Base-by-base conservation (phyloP, 768 basidiomycete genomes). In the Pholiota microspora region DNA sequence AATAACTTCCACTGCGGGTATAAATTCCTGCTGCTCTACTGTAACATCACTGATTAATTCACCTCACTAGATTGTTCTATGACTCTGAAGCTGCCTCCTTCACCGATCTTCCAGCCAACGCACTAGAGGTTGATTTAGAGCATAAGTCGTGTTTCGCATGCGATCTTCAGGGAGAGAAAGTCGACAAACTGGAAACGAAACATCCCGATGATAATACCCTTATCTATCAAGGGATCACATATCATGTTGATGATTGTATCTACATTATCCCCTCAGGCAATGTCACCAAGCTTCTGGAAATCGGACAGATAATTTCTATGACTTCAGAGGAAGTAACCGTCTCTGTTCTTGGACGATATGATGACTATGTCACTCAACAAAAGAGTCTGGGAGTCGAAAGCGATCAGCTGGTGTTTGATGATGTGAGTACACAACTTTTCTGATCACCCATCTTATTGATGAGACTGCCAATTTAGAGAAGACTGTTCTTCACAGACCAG, bases 1-100 rank as follows among this genome's bases (percentile, higher is more conserved):
- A 74, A 80, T 38, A 75, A 78, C 47, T 90, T 87, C 59, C 81
- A 81, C 61, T 82, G 78, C 61, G 68, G 79, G 88, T 86, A 10
- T 24, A 2, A 9, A 29, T 23, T 13, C 29, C 18, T 54, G 8
- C 24, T 27, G 18, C 16, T 51, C 8, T 16, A 24, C 21, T 16
- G 16, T 42, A 3, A 31, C 12, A 3, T 53, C 2, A 8, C 3
- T 10, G 16, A 27, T 24, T 48, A 35, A 21, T 44, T 13, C n/a
- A 7, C 31, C 12, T 29, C 53, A 23, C 24, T 16, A 86, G 86
- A 24, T 63, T 82, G 27, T 62, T 75, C 1, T 88, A 83, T 70
- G 75, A 85, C 62, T 74, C 77, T 49, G 67, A 75, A 2, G 61
- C 74, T 8, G 69, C 73, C 3, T 71, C 74, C 2, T 83, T 86